Base-by-base conservation (phyloP, 805 yeast species). In the Metschnikowia lunata region DNA sequence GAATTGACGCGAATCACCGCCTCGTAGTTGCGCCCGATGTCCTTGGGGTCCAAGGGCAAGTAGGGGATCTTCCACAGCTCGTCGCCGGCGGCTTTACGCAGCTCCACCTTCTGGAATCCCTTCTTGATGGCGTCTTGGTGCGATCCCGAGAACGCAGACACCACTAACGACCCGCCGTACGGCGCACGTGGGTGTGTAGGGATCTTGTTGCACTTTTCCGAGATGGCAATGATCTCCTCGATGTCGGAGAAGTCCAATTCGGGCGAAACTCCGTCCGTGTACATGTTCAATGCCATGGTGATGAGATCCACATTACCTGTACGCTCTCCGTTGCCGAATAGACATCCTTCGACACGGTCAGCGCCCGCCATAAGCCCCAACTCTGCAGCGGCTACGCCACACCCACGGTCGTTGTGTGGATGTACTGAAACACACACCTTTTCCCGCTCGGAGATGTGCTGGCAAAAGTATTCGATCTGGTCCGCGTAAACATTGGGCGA, bases 1-100 rank as follows among this genome's bases (percentile, higher is more conserved):
- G 91, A 84, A 69, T 84, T 84, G 57, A 84, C 90, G 72, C 91
- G 75, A 60, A 84, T 84, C 46, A 84, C 86, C 43, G 89, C 90
- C 68, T 84, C 91, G 63, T 84, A 84, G 55, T 76, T 83, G 71
- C 88, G 75, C 45, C 91, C 91, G 54, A 84, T 80, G 63, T 84
- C 91, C 65, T 81, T 74, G 56, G 91, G 91, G 69, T 84, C 91
- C 62, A 84, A 74, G 48, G 91, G 89, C 59, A 84, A 71, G 71
- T 84, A 84, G 44, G 91, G 91, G 52, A 84, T 75, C 57, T 72
- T 71, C 91, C 91, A 84, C 9, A 53, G 40, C 35, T 46, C 49
- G 48, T 67, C 64, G 44, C 64, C 58, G 50, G 75, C 75, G 46
- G 79, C 81, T 46, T 67, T 67, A 63, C 81, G 71, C 53, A 69